Base-by-base conservation (phyloP, 495 filamentous ascomycete genomes). In the Aspergillus carlsbadensis region DNA sequence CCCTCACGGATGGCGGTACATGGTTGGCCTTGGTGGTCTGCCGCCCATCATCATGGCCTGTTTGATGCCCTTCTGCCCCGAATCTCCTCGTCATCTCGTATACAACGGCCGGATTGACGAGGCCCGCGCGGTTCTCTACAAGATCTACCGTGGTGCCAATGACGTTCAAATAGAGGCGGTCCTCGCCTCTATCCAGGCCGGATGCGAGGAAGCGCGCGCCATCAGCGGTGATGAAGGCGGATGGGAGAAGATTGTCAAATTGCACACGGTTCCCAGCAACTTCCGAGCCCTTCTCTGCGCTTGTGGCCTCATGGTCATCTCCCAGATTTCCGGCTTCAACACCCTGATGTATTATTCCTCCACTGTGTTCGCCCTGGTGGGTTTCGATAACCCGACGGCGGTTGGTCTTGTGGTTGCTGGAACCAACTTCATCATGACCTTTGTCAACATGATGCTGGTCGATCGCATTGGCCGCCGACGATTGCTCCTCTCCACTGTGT, bases 361-460 rank as follows among this genome's bases (percentile, higher is more conserved):
- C 3, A 82, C 78, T 0, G 65, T 84, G 0, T 82, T 84, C 50
- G 65, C 74, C 14, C 62, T 77, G 1, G 81, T 84, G 18, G 81
- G 81, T 4, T 82, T 84, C 57, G 56, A 59, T 24, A 78, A 78
- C 50, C 77, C 81, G 36, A 50, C 47, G 10, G 47, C 47, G 3
- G 6, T 83, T 2, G 77, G 78, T 3, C 68, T 74, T 6, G 73
- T 80, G 31, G 71, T 83, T 31, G 78, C 78, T 17, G 81, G 67
- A 1, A 78, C 78, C 5, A 84, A 81, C 56, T 79, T 83, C 54
- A 53, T 81, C 50, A 79, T 83, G 65, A 81, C 76, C 2, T 70
- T 72, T 26, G 69, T 81, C 39, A 82, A 80, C 56, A 69, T 83
- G 59, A 64, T 76, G 59, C 36, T 78, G 13, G 71, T 83, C 5